Evolutionary conservation across 495 filamentous ascomycete genomes (phyloP), one percentile per base, ranked within the genome.

Genomic region (Talaromyces liani): DNA sequence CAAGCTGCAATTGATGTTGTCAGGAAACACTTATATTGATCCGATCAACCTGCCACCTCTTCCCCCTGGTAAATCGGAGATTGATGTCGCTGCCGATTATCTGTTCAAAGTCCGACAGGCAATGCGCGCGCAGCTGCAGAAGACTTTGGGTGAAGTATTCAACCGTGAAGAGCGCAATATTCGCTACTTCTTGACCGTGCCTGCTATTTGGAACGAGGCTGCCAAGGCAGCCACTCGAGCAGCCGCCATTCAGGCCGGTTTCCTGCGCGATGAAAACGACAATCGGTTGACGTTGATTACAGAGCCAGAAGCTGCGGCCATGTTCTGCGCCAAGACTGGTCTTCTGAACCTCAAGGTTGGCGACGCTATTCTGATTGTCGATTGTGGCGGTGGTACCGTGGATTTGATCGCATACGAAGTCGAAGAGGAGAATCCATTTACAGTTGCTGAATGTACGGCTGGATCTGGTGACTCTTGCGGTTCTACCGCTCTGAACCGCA

Each of bases 331-430:
- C 33, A 91, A 91, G 76, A 88, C 87, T 31, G 88, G 88, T 31
- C 75, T 91, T 63, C 75, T 91, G 33, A 91, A 91, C 68, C 77
- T 91, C 65, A 91, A 91, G 73, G 77, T 90, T 2, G 84, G 88
- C 65, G 88, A 91, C 73, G 88, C 88, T 39, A 87, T 91, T 55
- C 73, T 91, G 62, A 91, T 91, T 63, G 88, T 91, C 56, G 88
- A 91, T 73, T 91, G 88, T 66, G 88, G 88, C 74, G 88, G 88
- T 74, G 88, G 88, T 66, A 91, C 88, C 16, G 88, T 91, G 63
- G 88, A 91, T 79, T 76, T 91, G 75, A 91, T 91, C 67, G 88
- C 88, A 18, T 91, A 91, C 65, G 88, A 91, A 69, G 88, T 91
- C 34, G 89, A 91, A 65, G 88, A 91, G 72, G 88, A 91, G 70